phyloP scores from a whole-genome alignment of 352 stramenopile species.

The Pythium folliculosum region DNA sequence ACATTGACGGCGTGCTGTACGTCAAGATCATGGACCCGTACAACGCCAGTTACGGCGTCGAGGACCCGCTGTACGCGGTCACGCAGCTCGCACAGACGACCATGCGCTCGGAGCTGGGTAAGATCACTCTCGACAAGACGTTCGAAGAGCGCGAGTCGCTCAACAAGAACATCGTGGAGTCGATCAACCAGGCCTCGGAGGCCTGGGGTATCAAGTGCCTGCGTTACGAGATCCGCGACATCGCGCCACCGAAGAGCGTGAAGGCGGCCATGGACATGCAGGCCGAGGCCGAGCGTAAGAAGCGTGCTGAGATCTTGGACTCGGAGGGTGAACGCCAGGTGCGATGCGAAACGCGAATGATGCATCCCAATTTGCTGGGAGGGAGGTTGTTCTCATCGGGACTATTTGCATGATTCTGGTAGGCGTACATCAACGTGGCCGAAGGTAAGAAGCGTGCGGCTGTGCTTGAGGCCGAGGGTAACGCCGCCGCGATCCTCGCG shows the following conservation, averaged over 20 bases:
- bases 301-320: slow-evolving; percentile 91
- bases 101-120: slow-evolving; percentile 91
- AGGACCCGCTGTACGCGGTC: slow-evolving; percentile 89
- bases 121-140: slow-evolving; percentile 93
- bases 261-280: slow-evolving; percentile 93
- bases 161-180: slow-evolving; percentile 90
- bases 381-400: too few species aligned
- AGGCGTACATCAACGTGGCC: slow-evolving; percentile 90
- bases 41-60: slow-evolving; percentile 88
- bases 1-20: slow-evolving; percentile 92
- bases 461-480: slow-evolving; percentile 82
- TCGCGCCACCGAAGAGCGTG: slow-evolving; percentile 83
- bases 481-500: slow-evolving; percentile 81
- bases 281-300: slow-evolving; percentile 89
- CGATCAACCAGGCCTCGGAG: slow-evolving; percentile 90
- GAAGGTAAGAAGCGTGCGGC: slow-evolving; percentile 90
- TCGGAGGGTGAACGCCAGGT: slow-evolving; percentile 85
- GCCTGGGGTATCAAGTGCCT: slow-evolving; percentile 91
- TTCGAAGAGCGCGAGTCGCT: slow-evolving; percentile 93
- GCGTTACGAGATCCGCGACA: slow-evolving; percentile 92
- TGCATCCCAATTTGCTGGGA: too few species aligned
- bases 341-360: background rate
- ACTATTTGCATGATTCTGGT: background rate
- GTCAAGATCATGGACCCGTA: slow-evolving; percentile 90
- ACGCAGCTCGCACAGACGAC: slow-evolving; percentile 91